Conservation (phyloP, 441 rosid species). For the Adansonia rubrostipa region DNA sequence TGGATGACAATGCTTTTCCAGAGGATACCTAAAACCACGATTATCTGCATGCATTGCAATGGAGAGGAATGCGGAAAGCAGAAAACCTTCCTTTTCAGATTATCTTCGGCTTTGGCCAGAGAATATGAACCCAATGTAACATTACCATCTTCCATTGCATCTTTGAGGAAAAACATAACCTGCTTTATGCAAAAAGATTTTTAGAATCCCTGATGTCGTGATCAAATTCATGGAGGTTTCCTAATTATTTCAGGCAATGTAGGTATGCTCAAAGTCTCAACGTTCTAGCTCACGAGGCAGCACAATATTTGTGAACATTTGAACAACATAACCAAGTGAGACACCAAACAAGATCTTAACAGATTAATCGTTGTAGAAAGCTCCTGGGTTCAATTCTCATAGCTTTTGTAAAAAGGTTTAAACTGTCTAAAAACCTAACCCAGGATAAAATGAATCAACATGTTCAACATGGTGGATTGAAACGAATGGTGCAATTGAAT, state of each 20-base stretch:
- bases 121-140: conserved; percentile 59
- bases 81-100: conserved; percentile 67
- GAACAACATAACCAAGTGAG: conserved; percentile 78
- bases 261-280: conserved; percentile 56
- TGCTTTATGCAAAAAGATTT: conserved; percentile 66
- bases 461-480: conserved; percentile 89
- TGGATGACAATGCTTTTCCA: conserved; percentile 74
- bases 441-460: conserved; percentile 80
- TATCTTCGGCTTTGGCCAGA: conserved; percentile 55
- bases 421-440: conserved; percentile 63
- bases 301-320: conserved; percentile 69
- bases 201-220: conserved; percentile 68
- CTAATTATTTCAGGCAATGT: conserved; percentile 78
- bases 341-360: conserved; percentile 60
- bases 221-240: conserved; percentile 69
- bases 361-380: conserved; percentile 81
- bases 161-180: conserved; percentile 60
- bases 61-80: conserved; percentile 74
- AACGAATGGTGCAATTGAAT: conserved; percentile 81
- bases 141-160: conserved; percentile 52
- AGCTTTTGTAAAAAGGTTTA: conserved; percentile 73
- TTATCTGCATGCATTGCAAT: conserved; percentile 54
- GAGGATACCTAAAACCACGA: conserved; percentile 63
- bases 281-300: conserved; percentile 76
- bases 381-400: conserved; percentile 68